Evolutionary conservation across 2,329 filamentous ascomycete genomes (phyloP).

Genomic region (Pyrenochaeta sp.): DNA sequence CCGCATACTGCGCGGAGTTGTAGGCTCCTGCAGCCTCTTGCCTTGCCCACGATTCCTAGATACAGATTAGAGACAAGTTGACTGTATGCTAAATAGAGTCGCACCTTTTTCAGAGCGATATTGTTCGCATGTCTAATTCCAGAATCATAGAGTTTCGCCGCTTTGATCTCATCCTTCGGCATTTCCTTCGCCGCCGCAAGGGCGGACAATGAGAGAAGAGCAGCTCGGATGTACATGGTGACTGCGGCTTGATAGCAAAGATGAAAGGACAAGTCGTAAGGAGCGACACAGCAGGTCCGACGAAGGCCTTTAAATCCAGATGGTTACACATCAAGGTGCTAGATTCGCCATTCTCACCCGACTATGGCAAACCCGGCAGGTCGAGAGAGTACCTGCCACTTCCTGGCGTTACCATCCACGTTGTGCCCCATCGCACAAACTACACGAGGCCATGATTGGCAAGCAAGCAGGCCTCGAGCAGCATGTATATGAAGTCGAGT

Average conservation of each 20-base stretch:
- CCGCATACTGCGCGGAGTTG: conserved; percentile 45
- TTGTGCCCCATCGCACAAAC: conserved; percentile 15
- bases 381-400: conserved; percentile 38
- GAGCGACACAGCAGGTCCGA: background rate
- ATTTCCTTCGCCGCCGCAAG: conserved; percentile 46
- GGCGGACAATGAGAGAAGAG: conserved; percentile 44
- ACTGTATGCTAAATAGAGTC: background rate
- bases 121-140: conserved; percentile 51
- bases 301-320: conserved; percentile 31
- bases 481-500: conserved; percentile 30
- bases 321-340: conserved; percentile 16
- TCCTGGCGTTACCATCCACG: conserved; percentile 28
- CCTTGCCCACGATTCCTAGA: conserved; percentile 48
- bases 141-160: conserved; percentile 50
- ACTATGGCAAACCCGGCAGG: conserved; percentile 40
- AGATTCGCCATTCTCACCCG: conserved; percentile 14
- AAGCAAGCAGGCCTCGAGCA: conserved; percentile 20
- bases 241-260: conserved; percentile 8
- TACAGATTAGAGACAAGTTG: conserved; percentile 25
- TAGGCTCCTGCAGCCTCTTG: conserved; percentile 45
- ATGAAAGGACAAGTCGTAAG: conserved; percentile 3
- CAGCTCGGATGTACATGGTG: conserved; percentile 41
- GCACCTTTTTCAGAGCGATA: conserved; percentile 45
- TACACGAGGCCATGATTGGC: conserved; percentile 32
- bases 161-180: conserved; percentile 45